Evolutionary conservation across 1,284 basidiomycete species (phyloP).

Genomic region (Erythrobasidium hasegawianum): DNA sequence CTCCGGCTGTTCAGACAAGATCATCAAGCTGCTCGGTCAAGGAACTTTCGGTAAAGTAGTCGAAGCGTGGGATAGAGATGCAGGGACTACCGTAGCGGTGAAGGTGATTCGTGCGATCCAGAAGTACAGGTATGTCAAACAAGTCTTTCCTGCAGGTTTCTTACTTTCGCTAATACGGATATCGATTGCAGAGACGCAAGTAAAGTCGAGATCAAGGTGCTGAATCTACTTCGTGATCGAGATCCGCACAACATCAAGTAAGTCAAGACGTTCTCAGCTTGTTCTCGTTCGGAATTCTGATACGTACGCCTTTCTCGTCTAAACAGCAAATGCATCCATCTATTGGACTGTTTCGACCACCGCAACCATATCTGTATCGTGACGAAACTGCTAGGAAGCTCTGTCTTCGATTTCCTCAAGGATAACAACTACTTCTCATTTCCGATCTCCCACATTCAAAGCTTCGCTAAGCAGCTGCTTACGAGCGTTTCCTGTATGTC

Average conservation of each 20-base stretch:
- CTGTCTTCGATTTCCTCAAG: slow-evolving; percentile 98
- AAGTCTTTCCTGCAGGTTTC: background rate
- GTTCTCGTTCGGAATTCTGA: too few relatives aligned
- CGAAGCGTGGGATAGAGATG: slow-evolving; percentile 76
- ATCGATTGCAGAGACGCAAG: slow-evolving; percentile 85
- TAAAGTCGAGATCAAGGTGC: slow-evolving; percentile 95
- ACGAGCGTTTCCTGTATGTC: slow-evolving; percentile 93
- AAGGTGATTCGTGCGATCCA: slow-evolving; percentile 73
- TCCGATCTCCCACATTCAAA: slow-evolving; percentile 91
- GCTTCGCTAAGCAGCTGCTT: slow-evolving; percentile 86
- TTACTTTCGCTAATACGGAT: background rate
- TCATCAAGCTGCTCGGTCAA: slow-evolving; percentile 84
- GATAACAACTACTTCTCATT: slow-evolving; percentile 97
- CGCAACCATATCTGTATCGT: slow-evolving; percentile 98
- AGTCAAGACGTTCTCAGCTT: slow-evolving; percentile 49
- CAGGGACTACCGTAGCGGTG: slow-evolving; percentile 72
- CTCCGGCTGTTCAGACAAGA: slow-evolving; percentile 52
- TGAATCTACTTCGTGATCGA: slow-evolving; percentile 82
- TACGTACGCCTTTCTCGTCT: too few relatives aligned
- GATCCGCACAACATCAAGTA: slow-evolving; percentile 87
- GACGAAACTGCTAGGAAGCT: slow-evolving; percentile 92
- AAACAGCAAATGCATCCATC: slow-evolving; percentile 96
- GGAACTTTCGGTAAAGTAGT: slow-evolving; percentile 99
- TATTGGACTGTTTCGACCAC: slow-evolving; percentile 92
- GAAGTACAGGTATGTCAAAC: slow-evolving; percentile 43